These are phyloP conservation scores for Speleostelium caveatum DNA, from an alignment of 78 protist species.

Conservation along the genomic window DNA sequence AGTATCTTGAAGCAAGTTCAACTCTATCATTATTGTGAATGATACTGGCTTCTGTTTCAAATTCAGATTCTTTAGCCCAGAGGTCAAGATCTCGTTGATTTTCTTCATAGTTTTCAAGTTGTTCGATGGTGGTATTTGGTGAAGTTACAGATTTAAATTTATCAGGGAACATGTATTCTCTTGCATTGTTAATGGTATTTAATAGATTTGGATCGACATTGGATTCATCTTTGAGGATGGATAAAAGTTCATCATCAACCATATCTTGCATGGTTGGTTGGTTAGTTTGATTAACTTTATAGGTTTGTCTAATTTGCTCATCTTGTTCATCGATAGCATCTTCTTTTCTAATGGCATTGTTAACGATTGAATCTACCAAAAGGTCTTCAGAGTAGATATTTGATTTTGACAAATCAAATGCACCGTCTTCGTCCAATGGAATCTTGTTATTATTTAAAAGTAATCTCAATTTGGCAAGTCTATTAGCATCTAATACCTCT, in stretches of 20 bases:
- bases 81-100: too few relatives aligned
- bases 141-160: too few relatives aligned
- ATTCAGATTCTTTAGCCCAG: too few relatives aligned
- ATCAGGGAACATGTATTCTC: background rate
- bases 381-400: slow-evolving; percentile 5
- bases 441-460: background rate
- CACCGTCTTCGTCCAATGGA: slow-evolving; percentile 11
- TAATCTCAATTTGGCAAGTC: background rate
- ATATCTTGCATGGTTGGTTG: background rate
- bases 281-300: background rate
- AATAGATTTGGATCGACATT: slow-evolving; percentile 1
- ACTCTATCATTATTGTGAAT: background rate
- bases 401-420: background rate
- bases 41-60: too few relatives aligned
- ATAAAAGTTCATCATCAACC: background rate
- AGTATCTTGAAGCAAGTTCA: background rate
- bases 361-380: background rate
- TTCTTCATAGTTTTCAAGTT: too few relatives aligned
- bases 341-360: background rate
- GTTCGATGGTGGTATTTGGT: too few relatives aligned
- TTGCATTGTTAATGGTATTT: background rate
- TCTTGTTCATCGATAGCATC: background rate
- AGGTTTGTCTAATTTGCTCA: background rate
- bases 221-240: slow-evolving; percentile 1
- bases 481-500: too few relatives aligned